Conservation (phyloP, 345 rosid species). For the Aquilaria sinensis region DNA sequence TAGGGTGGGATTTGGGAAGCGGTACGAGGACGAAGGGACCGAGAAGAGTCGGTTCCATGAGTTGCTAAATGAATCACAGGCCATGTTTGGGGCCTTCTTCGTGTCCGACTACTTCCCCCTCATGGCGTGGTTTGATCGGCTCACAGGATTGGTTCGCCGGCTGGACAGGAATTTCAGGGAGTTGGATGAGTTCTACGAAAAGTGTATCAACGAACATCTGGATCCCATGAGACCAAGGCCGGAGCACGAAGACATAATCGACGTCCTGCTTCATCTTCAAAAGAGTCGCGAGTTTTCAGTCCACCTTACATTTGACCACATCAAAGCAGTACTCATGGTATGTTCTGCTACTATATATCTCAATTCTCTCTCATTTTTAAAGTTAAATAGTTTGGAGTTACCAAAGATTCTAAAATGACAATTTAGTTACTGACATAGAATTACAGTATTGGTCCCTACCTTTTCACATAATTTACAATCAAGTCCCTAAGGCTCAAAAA, state of each 20-base stretch:
- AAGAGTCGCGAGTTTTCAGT: constrained; percentile 23
- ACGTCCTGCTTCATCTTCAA: constrained; percentile 20
- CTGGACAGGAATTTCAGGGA: constrained; percentile 23
- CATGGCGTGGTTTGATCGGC: constrained; percentile 27
- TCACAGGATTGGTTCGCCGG: constrained; percentile 24
- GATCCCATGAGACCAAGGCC: constrained; percentile 29
- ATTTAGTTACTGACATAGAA: too few relatives aligned
- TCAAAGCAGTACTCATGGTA: constrained; percentile 32
- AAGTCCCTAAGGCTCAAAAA: too few relatives aligned
- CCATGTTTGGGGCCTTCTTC: constrained; percentile 24
- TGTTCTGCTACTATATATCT: not conserved
- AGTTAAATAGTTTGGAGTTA: too few relatives aligned
- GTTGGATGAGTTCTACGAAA: constrained; percentile 28
- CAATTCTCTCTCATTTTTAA: too few relatives aligned
- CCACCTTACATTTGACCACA: constrained; percentile 24
- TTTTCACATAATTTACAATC: too few relatives aligned
- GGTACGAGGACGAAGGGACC: constrained; percentile 28
- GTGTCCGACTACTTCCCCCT: constrained; percentile 34
- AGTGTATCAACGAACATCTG: constrained; percentile 28
- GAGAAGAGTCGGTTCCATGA: constrained; percentile 28
- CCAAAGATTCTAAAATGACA: too few relatives aligned
- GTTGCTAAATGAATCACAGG: constrained; percentile 27
- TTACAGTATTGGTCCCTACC: too few relatives aligned
- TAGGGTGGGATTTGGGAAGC: constrained; percentile 28
- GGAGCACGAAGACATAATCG: constrained; percentile 27